phyloP scores from a whole-genome alignment of 345 rosid genomes.

The Hibiscus mutabilis region DNA sequence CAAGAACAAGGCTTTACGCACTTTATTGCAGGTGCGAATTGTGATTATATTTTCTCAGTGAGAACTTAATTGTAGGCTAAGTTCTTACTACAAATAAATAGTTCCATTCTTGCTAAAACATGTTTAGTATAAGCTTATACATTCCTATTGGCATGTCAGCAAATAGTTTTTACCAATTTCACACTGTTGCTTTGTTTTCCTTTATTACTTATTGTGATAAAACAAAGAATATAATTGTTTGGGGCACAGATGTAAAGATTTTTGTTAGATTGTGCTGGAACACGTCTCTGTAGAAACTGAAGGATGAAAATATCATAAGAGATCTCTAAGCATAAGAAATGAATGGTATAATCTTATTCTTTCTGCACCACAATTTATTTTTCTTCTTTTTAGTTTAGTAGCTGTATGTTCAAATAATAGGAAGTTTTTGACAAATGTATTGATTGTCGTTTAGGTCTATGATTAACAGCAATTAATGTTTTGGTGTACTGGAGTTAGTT shows the following conservation, averaged over 20 bases:
- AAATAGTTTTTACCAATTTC: not conserved
- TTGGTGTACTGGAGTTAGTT: not conserved
- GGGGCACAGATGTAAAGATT: not conserved
- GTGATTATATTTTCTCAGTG: slow-evolving; percentile 7
- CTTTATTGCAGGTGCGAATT: slow-evolving; percentile 58
- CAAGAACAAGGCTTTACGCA: slow-evolving; percentile 80
- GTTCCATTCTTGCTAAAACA: slow-evolving; percentile 6
- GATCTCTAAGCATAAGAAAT: not conserved
- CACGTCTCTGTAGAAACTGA: not conserved
- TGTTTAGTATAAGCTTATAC: not conserved
- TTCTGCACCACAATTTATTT: not conserved
- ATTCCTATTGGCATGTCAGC: not conserved
- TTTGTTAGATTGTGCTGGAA: not conserved
- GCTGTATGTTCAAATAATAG: not conserved
- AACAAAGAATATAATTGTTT: not conserved
- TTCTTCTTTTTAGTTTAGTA: not conserved
- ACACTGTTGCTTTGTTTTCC: not conserved
- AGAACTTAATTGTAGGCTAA: not conserved
- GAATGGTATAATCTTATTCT: not conserved
- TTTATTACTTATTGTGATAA: not conserved
- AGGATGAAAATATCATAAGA: not conserved
- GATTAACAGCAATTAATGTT: not conserved
- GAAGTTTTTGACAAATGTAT: not conserved
- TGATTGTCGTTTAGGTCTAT: not conserved
- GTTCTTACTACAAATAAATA: not conserved